phyloP scores from a whole-genome alignment of 1,139 yeast species.

The Arxiozyma heterogenica region DNA sequence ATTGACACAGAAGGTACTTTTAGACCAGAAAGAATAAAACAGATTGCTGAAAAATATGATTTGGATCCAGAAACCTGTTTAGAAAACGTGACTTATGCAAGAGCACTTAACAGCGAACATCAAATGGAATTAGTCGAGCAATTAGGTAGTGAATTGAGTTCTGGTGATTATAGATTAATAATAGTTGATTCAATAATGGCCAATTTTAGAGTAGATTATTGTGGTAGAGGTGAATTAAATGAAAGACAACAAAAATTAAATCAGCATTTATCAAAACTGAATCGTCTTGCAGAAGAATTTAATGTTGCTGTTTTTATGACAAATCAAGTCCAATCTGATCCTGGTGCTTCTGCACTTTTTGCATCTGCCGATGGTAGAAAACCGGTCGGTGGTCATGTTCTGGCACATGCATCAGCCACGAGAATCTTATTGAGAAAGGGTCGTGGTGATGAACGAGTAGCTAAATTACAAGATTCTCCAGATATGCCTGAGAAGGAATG shows the following conservation, averaged over 20 bases:
- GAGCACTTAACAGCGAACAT: slow-evolving; percentile 54
- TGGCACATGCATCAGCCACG: slow-evolving; percentile 59
- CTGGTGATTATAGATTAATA: slow-evolving; percentile 40
- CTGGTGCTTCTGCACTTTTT: slow-evolving; percentile 56
- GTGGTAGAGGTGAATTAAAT: slow-evolving; percentile 52
- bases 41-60: slow-evolving; percentile 46
- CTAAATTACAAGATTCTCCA: slow-evolving; percentile 54
- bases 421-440: slow-evolving; percentile 50
- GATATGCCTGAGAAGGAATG: slow-evolving; percentile 55
- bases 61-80: slow-evolving; percentile 46
- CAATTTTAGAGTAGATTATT: slow-evolving; percentile 50
- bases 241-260: slow-evolving; percentile 54
- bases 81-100: slow-evolving; percentile 48
- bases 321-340: slow-evolving; percentile 59
- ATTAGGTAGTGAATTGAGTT: slow-evolving; percentile 41
- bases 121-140: slow-evolving; percentile 51
- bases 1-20: slow-evolving; percentile 56
- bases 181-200: slow-evolving; percentile 56
- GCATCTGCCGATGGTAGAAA: slow-evolving; percentile 59
- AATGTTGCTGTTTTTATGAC: slow-evolving; percentile 53
- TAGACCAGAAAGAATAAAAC: slow-evolving; percentile 46
- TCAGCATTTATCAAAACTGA: slow-evolving; percentile 46
- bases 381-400: slow-evolving; percentile 57
- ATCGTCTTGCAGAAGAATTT: slow-evolving; percentile 49
- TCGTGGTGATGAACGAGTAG: slow-evolving; percentile 57